Base-by-base conservation (phyloP, 208 protist species). In the Lotmaria passim region DNA sequence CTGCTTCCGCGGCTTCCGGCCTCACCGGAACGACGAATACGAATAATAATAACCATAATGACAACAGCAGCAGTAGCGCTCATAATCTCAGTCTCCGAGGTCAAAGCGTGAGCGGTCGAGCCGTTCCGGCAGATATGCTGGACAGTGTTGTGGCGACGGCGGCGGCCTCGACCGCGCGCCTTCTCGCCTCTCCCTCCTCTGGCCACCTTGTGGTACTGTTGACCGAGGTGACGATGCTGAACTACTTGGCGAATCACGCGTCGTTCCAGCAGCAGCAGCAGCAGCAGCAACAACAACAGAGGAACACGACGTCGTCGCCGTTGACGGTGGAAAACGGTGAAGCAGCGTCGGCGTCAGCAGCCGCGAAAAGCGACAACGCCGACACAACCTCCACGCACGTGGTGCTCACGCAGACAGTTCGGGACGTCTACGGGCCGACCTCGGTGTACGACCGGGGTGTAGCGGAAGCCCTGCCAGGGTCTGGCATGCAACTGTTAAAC, bases 141-240 rank as follows among this genome's bases (percentile, higher is more conserved):
- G 59, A 59, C 17, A 72, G 36, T 34, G 52, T 48, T 15, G 62
- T 67, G 1, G 62, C 75, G 6, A 66, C 66, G 5, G 60, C 57
- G 17, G 59, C 63, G 28, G 64, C 39, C 69, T 58, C 70, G 61
- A 50, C 64, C 36, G 72, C 51, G 15, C 79, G 7, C 65, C 24
- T 69, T 0, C 62, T 90, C 47, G 53, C 78, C 15, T 70, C 77
- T 1, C 79, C 89, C 7, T 68, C 79, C 33, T 82, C 82, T 0
- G 74, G 65, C 19, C 85, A 95, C 36, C 58, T 95, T 0, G 60
- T 85, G 8, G 85, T 95, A 28, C 70, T 95, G 26, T 73, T 95
- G 26, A 89, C 80, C 7, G 87, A 95, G 69, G 83, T 95, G 23
- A 74, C 83, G 33, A 47, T 87, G 51, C 60, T 95, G 41, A 77